Base-by-base conservation (phyloP, 2,329 filamentous ascomycete species). In the Trichoderma oligosporum region DNA sequence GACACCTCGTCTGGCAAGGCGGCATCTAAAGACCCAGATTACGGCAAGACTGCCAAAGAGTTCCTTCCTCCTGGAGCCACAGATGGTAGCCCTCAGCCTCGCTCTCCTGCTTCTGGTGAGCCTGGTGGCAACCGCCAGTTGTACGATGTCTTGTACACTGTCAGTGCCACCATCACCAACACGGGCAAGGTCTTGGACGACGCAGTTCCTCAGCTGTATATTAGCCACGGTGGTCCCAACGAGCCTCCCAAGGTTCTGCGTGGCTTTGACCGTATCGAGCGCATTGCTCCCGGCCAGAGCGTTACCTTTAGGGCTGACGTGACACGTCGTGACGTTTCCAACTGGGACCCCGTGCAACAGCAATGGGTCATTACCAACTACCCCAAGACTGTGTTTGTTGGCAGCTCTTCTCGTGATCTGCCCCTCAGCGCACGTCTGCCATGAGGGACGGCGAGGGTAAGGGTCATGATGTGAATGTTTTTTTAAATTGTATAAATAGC, bases 321-420 rank as follows among this genome's bases (percentile, higher is more conserved):
- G 56, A 91, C 85, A 5, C 82, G 92, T 36, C 84, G 91, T 57
- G 93, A 97, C 67, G 64, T 97, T 56, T 91, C 87, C 69, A 94
- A 91, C 75, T 97, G 93, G 92, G 89, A 96, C 64, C 76, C 82
- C 1, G 78, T 68, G 1, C 70, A 74, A n/a, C 92, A 97, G 78
- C 86, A 97, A 76, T 97, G 93, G 92, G 82, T 91, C 44, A 65
- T 84, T n/a, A 77, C 74, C 7, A 64, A 73, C 16, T 66, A 72
- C 45, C 66, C 75, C 57, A 84, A 84, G 76, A 82, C 70, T 55
- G 76, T 82, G 11, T 81, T 70, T 60, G 78, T 84, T 7, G 82
- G 82, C 2, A 73, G 76, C 62, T 82, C 79, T 65, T 83, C 81
- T 57, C 73, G 82, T 48, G 76, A 83, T 64, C 66, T 84, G 66